Evolutionary conservation across 2,329 filamentous ascomycete species (phyloP).

Genomic region (Akanthomyces lecanii): DNA sequence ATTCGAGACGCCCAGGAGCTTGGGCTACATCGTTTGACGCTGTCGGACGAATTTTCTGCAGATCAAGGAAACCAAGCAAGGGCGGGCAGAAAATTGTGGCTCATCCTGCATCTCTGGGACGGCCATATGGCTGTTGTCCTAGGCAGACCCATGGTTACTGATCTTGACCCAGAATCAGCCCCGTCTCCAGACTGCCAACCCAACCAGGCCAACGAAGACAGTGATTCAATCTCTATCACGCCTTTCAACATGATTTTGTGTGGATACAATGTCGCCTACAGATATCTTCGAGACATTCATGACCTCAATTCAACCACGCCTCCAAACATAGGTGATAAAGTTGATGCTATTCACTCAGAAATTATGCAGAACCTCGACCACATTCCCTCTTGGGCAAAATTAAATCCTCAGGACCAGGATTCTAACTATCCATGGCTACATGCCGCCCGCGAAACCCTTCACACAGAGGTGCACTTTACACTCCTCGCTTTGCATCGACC

Average conservation of each 20-base stretch:
- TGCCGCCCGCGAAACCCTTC: conserved; percentile 12
- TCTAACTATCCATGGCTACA: conserved; percentile 2
- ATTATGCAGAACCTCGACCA: too few species aligned
- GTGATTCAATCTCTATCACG: too few species aligned
- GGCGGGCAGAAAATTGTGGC: conserved; percentile 10
- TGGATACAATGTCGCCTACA: too few species aligned
- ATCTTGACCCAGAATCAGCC: not conserved
- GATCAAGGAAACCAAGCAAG: not conserved
- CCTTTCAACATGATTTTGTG: too few species aligned
- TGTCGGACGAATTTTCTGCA: not conserved
- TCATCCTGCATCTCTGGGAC: conserved; percentile 18
- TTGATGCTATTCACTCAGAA: too few species aligned
- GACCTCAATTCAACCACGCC: too few species aligned
- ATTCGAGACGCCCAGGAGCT: conserved; percentile 18
- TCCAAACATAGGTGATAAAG: too few species aligned
- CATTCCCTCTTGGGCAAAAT: not conserved
- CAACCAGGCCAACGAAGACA: too few species aligned
- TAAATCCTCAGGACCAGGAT: not conserved
- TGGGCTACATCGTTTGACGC: conserved; percentile 10
- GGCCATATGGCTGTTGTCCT: conserved; percentile 18
- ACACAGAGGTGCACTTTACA: conserved; percentile 16
- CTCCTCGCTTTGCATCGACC: conserved; percentile 17
- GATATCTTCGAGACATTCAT: too few species aligned
- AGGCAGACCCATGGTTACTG: conserved; percentile 12
- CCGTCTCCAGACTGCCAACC: not conserved